Base-by-base conservation (phyloP, 2,329 filamentous ascomycete species). In the Orbilia blumenaviensis region DNA sequence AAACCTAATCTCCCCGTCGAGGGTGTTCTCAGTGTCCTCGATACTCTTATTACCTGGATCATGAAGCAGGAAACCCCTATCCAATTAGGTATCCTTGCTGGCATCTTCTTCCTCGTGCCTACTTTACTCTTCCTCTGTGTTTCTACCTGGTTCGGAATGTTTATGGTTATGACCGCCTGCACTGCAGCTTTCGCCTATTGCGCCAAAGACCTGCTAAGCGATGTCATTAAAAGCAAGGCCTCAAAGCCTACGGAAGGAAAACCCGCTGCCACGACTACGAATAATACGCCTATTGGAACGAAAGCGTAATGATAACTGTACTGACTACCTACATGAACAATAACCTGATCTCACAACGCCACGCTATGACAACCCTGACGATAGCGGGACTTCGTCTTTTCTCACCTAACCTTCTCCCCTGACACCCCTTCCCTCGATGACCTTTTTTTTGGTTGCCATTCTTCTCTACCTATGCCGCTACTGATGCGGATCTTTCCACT, bases 61-160 rank as follows among this genome's bases (percentile, higher is more conserved):
- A 56, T 48, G 58, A 75, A 67, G 32, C 71, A 75, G 18, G 71
- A 75, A 16, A 75, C 71, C 10, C 71, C 71, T 32, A 41, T 75
- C 18, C 71, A 75, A 36, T 41, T 75, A 8, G 71, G 71, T 23
- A 60, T 68, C 12, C 63, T 75, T 36, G 71, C 63, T 14, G 63
- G 54, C 4, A 52, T 75, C 25, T 75, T 75, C 63, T 75, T 75
- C 56, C 56, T 75, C n/a, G 50, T 75, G 27, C 71, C 71, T 27
- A 25, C 64, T 18, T 54, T 75, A 12, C 56, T 75, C 25, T 75
- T 68, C 38, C 63, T 75, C 34, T 68, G 29, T 42, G 64, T 68
- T 46, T 75, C 71, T 41, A 75, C 71, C 23, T 75, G 50, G 46
- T 62, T 68, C 56, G 71, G 71, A 54, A 75, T 75, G 63, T 62